These are phyloP conservation scores for Cyberlindnera maritima DNA, from an alignment of 805 yeast species.

Conservation along the genomic window DNA sequence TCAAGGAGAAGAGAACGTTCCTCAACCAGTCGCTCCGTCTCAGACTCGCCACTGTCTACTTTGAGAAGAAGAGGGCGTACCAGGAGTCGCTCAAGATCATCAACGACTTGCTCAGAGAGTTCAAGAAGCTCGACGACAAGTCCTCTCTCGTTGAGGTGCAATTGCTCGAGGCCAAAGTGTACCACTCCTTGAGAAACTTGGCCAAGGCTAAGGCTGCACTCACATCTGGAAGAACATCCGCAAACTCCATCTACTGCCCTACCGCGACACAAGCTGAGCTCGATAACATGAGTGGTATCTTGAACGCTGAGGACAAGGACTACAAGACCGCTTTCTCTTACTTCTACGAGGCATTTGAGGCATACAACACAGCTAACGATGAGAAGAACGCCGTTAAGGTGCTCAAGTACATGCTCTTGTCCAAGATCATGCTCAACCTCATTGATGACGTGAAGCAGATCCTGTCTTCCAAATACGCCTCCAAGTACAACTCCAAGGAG, in stretches of 20 bases:
- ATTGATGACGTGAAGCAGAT: constrained; percentile 83
- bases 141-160: constrained; percentile 94
- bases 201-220: constrained; percentile 90
- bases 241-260: constrained; percentile 95
- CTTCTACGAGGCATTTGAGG: constrained; percentile 93
- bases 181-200: constrained; percentile 85
- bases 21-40: constrained; percentile 85
- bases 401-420: constrained; percentile 86
- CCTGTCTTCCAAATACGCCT: constrained; percentile 67
- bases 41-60: constrained; percentile 74
- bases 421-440: constrained; percentile 88
- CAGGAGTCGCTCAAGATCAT: constrained; percentile 72
- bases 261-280: constrained; percentile 91
- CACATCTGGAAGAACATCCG: constrained; percentile 94
- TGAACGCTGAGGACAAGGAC: constrained; percentile 96
- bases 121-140: constrained; percentile 93
- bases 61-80: constrained; percentile 56
- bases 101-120: constrained; percentile 70
- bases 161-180: constrained; percentile 83
- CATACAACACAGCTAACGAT: constrained; percentile 57
- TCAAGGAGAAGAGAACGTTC: constrained; percentile 77
- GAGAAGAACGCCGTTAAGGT: constrained; percentile 72
- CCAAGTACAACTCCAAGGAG: constrained; percentile 75
- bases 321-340: constrained; percentile 94
- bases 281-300: constrained; percentile 91